phyloP scores from a whole-genome alignment of 768 basidiomycete genomes.

The Phaeotremella fagi region DNA sequence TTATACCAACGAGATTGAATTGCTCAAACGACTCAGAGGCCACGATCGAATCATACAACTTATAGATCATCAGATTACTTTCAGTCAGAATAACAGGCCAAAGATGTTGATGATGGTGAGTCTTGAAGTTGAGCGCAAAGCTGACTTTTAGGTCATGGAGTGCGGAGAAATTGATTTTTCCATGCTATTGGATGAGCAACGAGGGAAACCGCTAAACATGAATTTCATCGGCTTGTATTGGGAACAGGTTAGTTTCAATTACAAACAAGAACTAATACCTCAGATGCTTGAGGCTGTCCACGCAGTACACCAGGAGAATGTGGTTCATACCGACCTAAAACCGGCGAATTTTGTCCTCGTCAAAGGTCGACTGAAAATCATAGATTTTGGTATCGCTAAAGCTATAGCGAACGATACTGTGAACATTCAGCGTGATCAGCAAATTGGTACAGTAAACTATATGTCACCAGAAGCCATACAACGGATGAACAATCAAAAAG shows the following conservation, averaged over 20 bases:
- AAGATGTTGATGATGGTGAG: slow-evolving; percentile 59
- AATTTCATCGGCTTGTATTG: slow-evolving; percentile 94
- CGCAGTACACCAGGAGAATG: slow-evolving; percentile 95
- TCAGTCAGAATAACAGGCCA: slow-evolving; percentile 58
- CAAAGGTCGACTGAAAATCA: slow-evolving; percentile 88
- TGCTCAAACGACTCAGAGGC: slow-evolving; percentile 88
- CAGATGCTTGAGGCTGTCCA: slow-evolving; percentile 99
- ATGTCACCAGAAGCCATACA: slow-evolving; percentile 99
- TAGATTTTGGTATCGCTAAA: slow-evolving; percentile 99
- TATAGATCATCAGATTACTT: slow-evolving; percentile 83
- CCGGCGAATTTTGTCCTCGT: slow-evolving; percentile 98
- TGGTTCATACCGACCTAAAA: slow-evolving; percentile 97
- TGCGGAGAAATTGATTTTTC: slow-evolving; percentile 92
- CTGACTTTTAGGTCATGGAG: slow-evolving; percentile 71
- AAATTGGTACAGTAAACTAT: slow-evolving; percentile 97
- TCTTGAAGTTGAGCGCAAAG: not conserved
- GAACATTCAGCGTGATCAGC: slow-evolving; percentile 89
- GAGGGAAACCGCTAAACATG: slow-evolving; percentile 79
- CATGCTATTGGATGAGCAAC: slow-evolving; percentile 72
- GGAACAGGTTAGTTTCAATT: slow-evolving; percentile 68
- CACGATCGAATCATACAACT: slow-evolving; percentile 87
- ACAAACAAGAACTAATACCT: not conserved
- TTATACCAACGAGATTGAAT: slow-evolving; percentile 92
- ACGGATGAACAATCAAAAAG: slow-evolving; percentile 61
- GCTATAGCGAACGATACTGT: slow-evolving; percentile 98